Evolutionary conservation across 2,329 filamentous ascomycete genomes (phyloP), one percentile per base, ranked within the genome.

Genomic region (Nemania diffusa): DNA sequence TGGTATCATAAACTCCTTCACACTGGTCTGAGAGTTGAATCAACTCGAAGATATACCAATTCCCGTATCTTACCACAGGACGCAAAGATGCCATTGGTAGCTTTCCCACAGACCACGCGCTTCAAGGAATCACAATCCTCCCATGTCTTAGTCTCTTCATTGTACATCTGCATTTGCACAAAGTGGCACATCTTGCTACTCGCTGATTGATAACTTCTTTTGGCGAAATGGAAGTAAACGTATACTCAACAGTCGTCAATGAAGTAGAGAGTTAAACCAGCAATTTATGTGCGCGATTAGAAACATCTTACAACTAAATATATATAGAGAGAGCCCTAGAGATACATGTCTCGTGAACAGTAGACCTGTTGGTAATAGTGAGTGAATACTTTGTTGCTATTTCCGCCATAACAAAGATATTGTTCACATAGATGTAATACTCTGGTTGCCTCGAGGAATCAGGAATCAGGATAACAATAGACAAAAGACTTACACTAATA

Each of bases 121-220:
- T 22, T 40, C 20, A 60, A 20, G 2, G 17, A 5, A 2, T 34
- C 57, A 0, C 42, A 6, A 17, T 60, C 57, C 13, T 60, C 46
- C 57, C 57, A 60, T 1, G 57, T 27, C 0, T 60, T 13, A 1
- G 15, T 27, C 0, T 40, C 46, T 0, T 32, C 11, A 22, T 60
- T 22, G 1, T 20, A 60, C 46, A 40, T 60, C n/a, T 60, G 57
- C 1, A 26, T 11, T 6, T 52, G 46, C 20, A 51, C 26, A 8
- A 34, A 60, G 44, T 52, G 29, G 17, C 57, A 60, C 57, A 60
- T 60, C 6, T 24, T 50, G 11, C n/a, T 8, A 26, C 4, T 42
- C 13, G 24, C 13, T 27, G 11, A 11, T 4, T 17, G 24, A 27
- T 17, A 50, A 5, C 22, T 4, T 27, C 2, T 50, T 27, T 24